Evolutionary conservation across 345 rosid species (phyloP).

Genomic region (Psidium friedrichsthalianum): DNA sequence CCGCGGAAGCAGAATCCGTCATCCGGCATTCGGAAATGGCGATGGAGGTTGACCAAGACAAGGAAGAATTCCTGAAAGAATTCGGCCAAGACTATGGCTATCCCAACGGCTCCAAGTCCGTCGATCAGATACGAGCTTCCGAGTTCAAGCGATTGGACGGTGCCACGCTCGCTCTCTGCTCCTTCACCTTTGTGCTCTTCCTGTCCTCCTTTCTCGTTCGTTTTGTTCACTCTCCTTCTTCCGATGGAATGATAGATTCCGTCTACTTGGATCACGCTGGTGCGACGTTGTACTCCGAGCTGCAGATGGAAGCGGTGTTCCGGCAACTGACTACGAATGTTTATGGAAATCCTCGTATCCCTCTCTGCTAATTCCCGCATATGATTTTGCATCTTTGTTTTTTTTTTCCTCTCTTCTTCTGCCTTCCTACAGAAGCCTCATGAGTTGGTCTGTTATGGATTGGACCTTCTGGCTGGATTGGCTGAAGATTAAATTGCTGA

Average conservation of each 20-base stretch:
- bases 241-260: constrained; percentile 24
- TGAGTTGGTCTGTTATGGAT: not conserved
- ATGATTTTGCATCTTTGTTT: not conserved
- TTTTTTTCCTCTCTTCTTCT: not conserved
- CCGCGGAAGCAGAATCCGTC: not conserved
- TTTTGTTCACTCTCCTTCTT: not conserved
- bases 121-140: constrained; percentile 62
- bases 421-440: not conserved
- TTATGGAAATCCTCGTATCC: constrained; percentile 99
- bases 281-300: constrained; percentile 87
- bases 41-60: constrained; percentile 4
- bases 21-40: not conserved
- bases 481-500: not conserved
- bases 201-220: not conserved
- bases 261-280: constrained; percentile 97
- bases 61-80: constrained; percentile 56
- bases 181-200: not conserved
- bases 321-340: constrained; percentile 48
- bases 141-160: constrained; percentile 72
- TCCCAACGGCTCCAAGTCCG: constrained; percentile 56
- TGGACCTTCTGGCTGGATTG: not conserved
- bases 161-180: not conserved
- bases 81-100: constrained; percentile 75
- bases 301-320: constrained; percentile 81
- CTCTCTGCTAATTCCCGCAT: not conserved